Evolutionary conservation across 805 yeast genomes (phyloP), one percentile per base, ranked within the genome.

Genomic region (Blastobotrys muscicola): DNA sequence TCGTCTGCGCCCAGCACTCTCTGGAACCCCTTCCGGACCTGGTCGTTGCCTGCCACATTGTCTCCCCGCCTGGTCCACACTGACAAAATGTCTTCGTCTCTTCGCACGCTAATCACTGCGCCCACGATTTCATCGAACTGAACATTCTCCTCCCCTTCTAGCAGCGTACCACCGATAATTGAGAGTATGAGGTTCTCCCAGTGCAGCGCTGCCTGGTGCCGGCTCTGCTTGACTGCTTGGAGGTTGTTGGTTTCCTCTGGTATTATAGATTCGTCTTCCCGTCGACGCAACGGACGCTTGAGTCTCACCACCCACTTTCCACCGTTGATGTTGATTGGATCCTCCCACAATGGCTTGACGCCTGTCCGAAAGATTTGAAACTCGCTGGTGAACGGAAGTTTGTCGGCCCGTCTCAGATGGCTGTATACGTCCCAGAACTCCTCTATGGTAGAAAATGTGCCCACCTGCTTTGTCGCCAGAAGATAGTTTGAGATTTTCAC

Each of bases 401-500:
- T 44, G 44, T 54, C 52, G 12, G 55, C 42, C 8, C 53, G 49
- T 6, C 49, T 38, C 40, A 57, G 41, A 34, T 92, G 85, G 60
- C 85, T 83, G 69, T 78, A 83, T 51, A 89, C 76, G n/a, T 95
- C 95, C 97, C 97, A 89, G 67, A 89, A 89, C 64, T 87, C 95
- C 69, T 89, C 97, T 41, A 87, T 95, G 14, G 95, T 80, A 45
- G 78, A 74, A 60, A 89, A 87, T 14, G 87, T 75, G 56, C 84
- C 85, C 41, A 87, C 89, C 38, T 94, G 90, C 67, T 85, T 85
- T 4, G 61, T 56, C 8, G 60, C 55, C 15, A 49, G 43, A 23
- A 53, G 47, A 39, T 55, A 57, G 42, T 56, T 54, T 15, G 54
- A 42, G 34, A 52, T 44, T 29, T 50, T 48, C 38, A 49, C 45